Evolutionary conservation across 805 yeast species (phyloP).

Genomic region (Kregervanrija delftensis): DNA sequence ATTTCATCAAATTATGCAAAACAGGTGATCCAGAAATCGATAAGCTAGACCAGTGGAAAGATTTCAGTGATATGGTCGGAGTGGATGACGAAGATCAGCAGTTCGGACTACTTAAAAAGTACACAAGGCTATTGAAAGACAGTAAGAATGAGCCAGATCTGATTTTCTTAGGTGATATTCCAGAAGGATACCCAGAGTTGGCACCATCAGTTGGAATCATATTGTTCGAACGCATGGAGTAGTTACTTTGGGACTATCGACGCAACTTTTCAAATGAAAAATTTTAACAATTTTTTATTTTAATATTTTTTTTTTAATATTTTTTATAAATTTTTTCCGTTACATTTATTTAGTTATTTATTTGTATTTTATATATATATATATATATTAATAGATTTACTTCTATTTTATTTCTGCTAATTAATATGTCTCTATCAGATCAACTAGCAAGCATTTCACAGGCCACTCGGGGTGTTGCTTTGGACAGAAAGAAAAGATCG

Average conservation of each 20-base stretch:
- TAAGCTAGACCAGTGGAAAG: conserved; percentile 18
- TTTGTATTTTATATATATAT: neutral
- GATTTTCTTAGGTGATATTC: conserved; percentile 12
- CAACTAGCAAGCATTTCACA: conserved; percentile 71
- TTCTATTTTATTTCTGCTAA: neutral
- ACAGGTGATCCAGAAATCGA: conserved; percentile 10
- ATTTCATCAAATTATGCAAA: conserved; percentile 7
- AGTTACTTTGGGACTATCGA: neutral
- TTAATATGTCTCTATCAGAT: conserved; percentile 53
- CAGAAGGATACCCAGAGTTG: conserved; percentile 9
- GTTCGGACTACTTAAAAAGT: conserved; percentile 10
- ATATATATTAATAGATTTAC: neutral
- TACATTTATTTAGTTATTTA: conserved; percentile 1
- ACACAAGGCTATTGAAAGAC: conserved; percentile 8
- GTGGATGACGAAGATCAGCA: conserved; percentile 8
- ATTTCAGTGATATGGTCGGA: conserved; percentile 8
- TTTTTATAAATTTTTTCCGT: neutral
- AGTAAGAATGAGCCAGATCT: conserved; percentile 22
- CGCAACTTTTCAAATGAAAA: neutral
- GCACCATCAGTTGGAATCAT: conserved; percentile 17
- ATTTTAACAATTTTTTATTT: neutral
- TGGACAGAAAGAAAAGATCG: conserved; percentile 82
- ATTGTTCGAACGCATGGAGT: conserved; percentile 12
- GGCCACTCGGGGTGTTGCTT: conserved; percentile 61
- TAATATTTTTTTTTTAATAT: neutral